These are phyloP conservation scores for Globisporangium cystogenes DNA, from an alignment of 352 stramenopile species.

Conservation along the genomic window DNA sequence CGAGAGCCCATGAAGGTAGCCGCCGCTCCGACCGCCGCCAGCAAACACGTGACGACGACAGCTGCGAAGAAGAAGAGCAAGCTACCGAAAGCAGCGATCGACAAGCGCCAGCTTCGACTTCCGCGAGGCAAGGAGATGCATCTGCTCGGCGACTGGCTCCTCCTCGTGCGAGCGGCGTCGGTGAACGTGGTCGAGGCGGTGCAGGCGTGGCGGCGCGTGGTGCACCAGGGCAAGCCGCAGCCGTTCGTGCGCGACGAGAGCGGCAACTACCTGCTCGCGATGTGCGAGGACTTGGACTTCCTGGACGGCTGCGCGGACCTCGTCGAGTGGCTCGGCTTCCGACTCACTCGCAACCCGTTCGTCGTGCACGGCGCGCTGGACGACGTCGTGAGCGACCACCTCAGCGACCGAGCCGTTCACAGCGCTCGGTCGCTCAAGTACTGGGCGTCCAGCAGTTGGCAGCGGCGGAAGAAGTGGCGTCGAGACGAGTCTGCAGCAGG, in stretches of 20 bases:
- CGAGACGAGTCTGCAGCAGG: slow-evolving; percentile 1
- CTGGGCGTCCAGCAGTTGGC: slow-evolving; percentile 22
- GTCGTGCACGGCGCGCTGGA: slow-evolving; percentile 32
- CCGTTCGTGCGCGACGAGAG: slow-evolving; percentile 25
- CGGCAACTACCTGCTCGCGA: slow-evolving; percentile 45
- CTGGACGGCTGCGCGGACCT: slow-evolving; percentile 33
- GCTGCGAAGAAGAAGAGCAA: background rate
- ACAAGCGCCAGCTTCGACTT: slow-evolving; percentile 5
- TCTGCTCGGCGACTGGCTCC: slow-evolving; percentile 44
- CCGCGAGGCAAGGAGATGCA: slow-evolving; percentile 42
- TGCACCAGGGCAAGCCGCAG: slow-evolving; percentile 27
- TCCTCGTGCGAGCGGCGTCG: slow-evolving; percentile 42
- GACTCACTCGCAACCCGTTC: slow-evolving; percentile 48
- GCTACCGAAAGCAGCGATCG: background rate
- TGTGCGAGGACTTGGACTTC: slow-evolving; percentile 53
- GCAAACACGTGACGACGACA: background rate
- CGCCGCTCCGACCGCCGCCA: background rate
- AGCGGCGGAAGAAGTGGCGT: slow-evolving; percentile 4
- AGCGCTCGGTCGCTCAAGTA: slow-evolving; percentile 19
- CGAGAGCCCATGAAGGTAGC: background rate
- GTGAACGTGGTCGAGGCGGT: slow-evolving; percentile 56
- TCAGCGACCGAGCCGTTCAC: slow-evolving; percentile 13
- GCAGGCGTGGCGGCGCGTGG: slow-evolving; percentile 25
- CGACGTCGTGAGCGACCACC: slow-evolving; percentile 12
- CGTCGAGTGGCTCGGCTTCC: slow-evolving; percentile 50